phyloP scores from a whole-genome alignment of 2,329 filamentous ascomycete genomes.

The Arthroderma uncinatum region DNA sequence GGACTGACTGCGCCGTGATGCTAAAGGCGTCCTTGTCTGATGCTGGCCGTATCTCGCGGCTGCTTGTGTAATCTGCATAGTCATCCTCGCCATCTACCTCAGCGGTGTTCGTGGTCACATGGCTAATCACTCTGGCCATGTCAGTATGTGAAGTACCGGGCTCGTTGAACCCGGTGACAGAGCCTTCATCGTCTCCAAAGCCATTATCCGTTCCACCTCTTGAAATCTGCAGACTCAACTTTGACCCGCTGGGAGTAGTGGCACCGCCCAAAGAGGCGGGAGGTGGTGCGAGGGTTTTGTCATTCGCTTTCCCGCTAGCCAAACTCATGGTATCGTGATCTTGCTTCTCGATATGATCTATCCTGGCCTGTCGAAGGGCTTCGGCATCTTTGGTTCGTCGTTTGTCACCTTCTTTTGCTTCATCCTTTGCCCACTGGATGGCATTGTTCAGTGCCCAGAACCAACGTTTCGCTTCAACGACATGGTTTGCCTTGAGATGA shows the following conservation, averaged over 20 bases:
- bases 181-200: constrained; percentile 44
- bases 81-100: constrained; percentile 59
- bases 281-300: constrained; percentile 27
- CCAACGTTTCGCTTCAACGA: constrained; percentile 96
- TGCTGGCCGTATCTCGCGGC: constrained; percentile 52
- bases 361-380: constrained; percentile 65
- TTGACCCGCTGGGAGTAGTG: constrained; percentile 32
- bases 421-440: constrained; percentile 96
- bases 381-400: constrained; percentile 65
- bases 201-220: constrained; percentile 39
- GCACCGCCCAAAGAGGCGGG: constrained; percentile 25
- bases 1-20: constrained; percentile 91
- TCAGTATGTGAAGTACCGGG: constrained; percentile 43
- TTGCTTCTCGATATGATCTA: constrained; percentile 53
- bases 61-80: constrained; percentile 68
- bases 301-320: constrained; percentile 25
- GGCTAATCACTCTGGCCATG: constrained; percentile 39
- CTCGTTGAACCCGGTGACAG: constrained; percentile 45
- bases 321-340: constrained; percentile 32
- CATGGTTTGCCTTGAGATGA: constrained; percentile 92
- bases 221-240: constrained; percentile 40
- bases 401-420: constrained; percentile 79
- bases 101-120: constrained; percentile 38
- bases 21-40: constrained; percentile 87
- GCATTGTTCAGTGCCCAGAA: constrained; percentile 99